Percentiles rank a stretch among this genome's conserved stretches.
phyloP scores from a whole-genome alignment of 164 flowering plant genomes.

The Chimonanthus praecox region DNA sequence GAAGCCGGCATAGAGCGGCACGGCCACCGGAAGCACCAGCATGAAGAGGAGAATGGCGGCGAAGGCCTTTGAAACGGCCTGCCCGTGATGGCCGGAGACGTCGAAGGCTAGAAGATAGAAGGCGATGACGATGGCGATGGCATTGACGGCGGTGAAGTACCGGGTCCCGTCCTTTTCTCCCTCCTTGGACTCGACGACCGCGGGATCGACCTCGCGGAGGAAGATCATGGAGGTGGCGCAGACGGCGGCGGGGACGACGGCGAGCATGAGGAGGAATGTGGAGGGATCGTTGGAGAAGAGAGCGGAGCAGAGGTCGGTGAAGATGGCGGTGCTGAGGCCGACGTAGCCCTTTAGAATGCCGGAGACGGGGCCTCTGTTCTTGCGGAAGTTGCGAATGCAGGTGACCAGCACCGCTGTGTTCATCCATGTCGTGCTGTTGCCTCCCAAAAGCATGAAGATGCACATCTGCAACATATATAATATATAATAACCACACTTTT shows the following conservation, averaged over 20 bases:
- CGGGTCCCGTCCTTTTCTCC: conserved; percentile 13
- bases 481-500: background rate
- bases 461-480: conserved; percentile 50
- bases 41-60: conserved; percentile 25
- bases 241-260: conserved; percentile 53
- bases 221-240: conserved; percentile 57
- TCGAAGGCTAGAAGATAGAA: conserved; percentile 35
- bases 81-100: conserved; percentile 33
- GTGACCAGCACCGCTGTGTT: conserved; percentile 89
- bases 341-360: conserved; percentile 83
- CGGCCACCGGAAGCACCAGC: conserved; percentile 30
- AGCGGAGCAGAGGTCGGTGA: conserved; percentile 72
- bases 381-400: conserved; percentile 77
- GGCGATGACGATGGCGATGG: conserved; percentile 32
- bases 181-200: conserved; percentile 16
- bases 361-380: conserved; percentile 76
- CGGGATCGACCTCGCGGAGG: conserved; percentile 48
- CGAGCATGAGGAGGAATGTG: conserved; percentile 56
- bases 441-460: conserved; percentile 75
- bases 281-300: conserved; percentile 57
- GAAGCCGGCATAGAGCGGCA: conserved; percentile 40
- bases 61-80: conserved; percentile 19
- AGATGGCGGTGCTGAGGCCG: conserved; percentile 84
- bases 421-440: conserved; percentile 97
- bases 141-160: conserved; percentile 32